phyloP scores from a whole-genome alignment of 2,329 filamentous ascomycete genomes.

The Monosporascus sp. region DNA sequence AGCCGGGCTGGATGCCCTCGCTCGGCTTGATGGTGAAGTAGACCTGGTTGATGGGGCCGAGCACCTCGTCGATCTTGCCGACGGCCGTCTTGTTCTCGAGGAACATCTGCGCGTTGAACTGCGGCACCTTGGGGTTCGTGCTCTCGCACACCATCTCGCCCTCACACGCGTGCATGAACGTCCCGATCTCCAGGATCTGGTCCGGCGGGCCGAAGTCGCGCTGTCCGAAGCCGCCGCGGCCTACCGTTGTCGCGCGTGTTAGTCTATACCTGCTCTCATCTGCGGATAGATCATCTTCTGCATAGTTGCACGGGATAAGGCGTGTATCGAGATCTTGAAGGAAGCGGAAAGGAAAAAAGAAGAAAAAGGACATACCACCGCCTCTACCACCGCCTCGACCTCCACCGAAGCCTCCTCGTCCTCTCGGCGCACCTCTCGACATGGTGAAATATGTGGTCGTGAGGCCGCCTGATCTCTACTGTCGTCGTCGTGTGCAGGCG shows the following conservation, averaged over 20 bases:
- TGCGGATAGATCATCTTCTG: neutral
- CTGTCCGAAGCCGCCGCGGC: conserved; percentile 28
- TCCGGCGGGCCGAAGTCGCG: conserved; percentile 30
- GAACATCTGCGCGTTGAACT: conserved; percentile 99
- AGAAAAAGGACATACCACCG: conserved; percentile 21
- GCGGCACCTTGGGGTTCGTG: conserved; percentile 90
- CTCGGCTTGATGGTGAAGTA: conserved; percentile 98
- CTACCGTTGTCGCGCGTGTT: conserved; percentile 6
- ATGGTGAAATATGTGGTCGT: conserved; percentile 9
- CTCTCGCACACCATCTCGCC: conserved; percentile 98
- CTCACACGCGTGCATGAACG: conserved; percentile 90
- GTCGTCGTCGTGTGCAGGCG: neutral
- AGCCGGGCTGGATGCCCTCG: conserved; percentile 90
- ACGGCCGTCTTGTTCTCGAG: conserved; percentile 96
- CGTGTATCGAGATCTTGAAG: no score
- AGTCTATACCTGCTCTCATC: neutral
- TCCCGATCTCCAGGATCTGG: conserved; percentile 69
- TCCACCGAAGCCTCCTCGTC: conserved; percentile 25
- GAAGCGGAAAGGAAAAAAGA: neutral
- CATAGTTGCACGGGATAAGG: no score
- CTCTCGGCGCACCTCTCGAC: conserved; percentile 30
- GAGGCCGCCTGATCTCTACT: neutral
- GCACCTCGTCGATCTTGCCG: conserved; percentile 96
- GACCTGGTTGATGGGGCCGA: conserved; percentile 95
- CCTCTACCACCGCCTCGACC: conserved; percentile 21